Evolutionary conservation across 192 early-diverging fungal species (phyloP).

Genomic region (Chytriomyces sp.): DNA sequence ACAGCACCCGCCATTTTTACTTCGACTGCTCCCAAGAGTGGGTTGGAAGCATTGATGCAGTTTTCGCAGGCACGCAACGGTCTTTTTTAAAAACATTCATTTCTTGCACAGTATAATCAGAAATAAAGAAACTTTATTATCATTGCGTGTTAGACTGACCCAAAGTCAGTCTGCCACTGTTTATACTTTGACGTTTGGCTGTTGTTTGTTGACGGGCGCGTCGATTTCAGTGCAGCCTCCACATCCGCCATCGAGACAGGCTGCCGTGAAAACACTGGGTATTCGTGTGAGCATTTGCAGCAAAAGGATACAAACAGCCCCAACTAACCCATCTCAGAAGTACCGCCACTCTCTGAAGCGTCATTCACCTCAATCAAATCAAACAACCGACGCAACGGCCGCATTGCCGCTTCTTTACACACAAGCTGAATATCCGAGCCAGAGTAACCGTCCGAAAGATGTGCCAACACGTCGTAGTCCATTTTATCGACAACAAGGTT

Average conservation of each 20-base stretch:
- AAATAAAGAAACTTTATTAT: no score
- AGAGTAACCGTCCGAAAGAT: slow-evolving; percentile 56
- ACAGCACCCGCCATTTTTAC: neutral
- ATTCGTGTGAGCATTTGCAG: neutral
- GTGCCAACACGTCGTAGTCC: slow-evolving; percentile 49
- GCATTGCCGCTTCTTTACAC: slow-evolving; percentile 63
- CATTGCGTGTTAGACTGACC: neutral
- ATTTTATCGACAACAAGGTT: slow-evolving; percentile 32
- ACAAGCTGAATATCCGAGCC: slow-evolving; percentile 63
- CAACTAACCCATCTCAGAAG: neutral
- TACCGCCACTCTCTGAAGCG: neutral
- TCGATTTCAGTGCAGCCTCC: slow-evolving; percentile 7
- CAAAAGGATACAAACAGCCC: neutral
- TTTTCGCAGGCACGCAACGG: neutral
- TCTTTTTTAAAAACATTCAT: neutral
- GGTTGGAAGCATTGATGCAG: neutral
- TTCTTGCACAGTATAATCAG: neutral
- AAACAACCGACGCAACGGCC: slow-evolving; percentile 56
- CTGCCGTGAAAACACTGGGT: neutral
- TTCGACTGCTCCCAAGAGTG: neutral
- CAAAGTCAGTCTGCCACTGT: slow-evolving; percentile 26
- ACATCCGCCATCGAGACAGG: slow-evolving; percentile 28
- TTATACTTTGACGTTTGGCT: neutral
- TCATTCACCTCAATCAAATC: slow-evolving; percentile 49
- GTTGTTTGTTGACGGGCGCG: slow-evolving; percentile 13